Base-by-base conservation (phyloP, 148 eudicot species). In the Pouteria glomerata region DNA sequence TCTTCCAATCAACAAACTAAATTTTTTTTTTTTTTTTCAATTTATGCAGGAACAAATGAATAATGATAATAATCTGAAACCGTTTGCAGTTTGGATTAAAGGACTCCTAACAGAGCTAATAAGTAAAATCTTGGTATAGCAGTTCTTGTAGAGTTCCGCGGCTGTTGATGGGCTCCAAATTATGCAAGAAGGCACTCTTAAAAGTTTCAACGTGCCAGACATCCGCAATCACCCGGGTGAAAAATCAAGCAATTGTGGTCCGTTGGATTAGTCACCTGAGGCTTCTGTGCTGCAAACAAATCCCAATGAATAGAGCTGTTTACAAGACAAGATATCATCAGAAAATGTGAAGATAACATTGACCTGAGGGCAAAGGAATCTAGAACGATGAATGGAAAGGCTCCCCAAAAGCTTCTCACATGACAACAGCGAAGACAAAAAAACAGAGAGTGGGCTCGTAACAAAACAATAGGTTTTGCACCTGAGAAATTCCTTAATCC, bases 171-270 rank as follows among this genome's bases (percentile, higher is more conserved):
- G 63, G 37, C 12, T 14, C 55, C 23, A 3, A 10, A 69, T 26
- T 60, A 14, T 57, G 55, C 64, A 42, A 24, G 34, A 44, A 53
- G 60, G 44, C 10, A 5, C 65, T 33, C 13, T 47, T 39, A 6
- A 19, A 27, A 57, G 55, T 41, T 57, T 44, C 53, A 58, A 70
- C 53, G 57, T 27, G 73, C 65, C 51, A 30, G 65, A 29, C 63
- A 70, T 57, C 39, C 24, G 50, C 39, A n/a, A 33, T 21, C 21
- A 56, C 41, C 64, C n/a, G 19, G 18, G 51, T 33, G 7, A 37
- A 15, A 65, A 39, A 41, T 31, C 73, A 42, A 27, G 23, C 3
- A 6, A 70, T n/a, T 42, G 34, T 27, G 6, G 39, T n/a, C 60
- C 26, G 7, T 24, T 29, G 57, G 27, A 24, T 42, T 53, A 57